Evolutionary conservation across 116 monocot genomes (phyloP).

Genomic region (Phalaenopsis hybrid): DNA sequence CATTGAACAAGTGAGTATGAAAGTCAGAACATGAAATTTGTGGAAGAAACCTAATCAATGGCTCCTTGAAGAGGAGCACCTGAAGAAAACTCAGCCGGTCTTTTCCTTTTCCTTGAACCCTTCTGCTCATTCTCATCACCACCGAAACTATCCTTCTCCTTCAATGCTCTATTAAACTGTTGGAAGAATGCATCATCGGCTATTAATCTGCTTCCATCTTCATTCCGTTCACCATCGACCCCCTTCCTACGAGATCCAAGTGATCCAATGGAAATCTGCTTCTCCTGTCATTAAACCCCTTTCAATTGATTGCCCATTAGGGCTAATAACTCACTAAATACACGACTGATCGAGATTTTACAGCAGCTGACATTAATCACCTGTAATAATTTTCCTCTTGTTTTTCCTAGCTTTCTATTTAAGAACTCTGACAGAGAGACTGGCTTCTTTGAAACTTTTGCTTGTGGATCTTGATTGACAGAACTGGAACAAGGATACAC

Average conservation of each 20-base stretch:
- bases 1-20: too few species aligned
- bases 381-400: slow-evolving; percentile 20
- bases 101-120: slow-evolving; percentile 32
- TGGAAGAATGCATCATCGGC: background rate
- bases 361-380: slow-evolving; percentile 1
- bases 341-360: background rate
- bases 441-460: slow-evolving; percentile 19
- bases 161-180: slow-evolving; percentile 23
- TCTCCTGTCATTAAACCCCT: slow-evolving; percentile 22
- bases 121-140: background rate
- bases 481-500: slow-evolving; percentile 4
- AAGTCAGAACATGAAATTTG: background rate
- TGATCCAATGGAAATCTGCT: slow-evolving; percentile 23
- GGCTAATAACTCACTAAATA: background rate
- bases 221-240: background rate
- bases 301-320: background rate
- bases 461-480: slow-evolving; percentile 9
- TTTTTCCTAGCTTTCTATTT: slow-evolving; percentile 17
- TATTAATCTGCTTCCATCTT: slow-evolving; percentile 3
- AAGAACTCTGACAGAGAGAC: slow-evolving; percentile 29
- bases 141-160: background rate
- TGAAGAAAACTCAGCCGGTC: slow-evolving; percentile 14
- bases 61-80: slow-evolving; percentile 10
- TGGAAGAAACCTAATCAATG: background rate
- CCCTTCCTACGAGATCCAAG: slow-evolving; percentile 24